Evolutionary conservation across 1,139 yeast species (phyloP).

Genomic region (Fermentozyma sake): DNA sequence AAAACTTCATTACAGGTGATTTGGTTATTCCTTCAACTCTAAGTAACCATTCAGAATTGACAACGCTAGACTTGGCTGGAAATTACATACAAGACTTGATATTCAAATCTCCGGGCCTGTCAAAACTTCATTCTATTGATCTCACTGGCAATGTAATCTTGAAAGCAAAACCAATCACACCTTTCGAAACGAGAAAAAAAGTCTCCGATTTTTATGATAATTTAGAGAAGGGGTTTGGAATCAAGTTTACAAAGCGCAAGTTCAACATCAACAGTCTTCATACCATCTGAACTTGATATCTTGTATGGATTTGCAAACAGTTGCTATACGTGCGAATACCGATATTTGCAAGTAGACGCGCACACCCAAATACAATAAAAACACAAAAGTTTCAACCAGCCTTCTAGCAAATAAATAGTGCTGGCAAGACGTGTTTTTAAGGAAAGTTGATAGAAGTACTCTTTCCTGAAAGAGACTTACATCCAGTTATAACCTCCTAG

Average conservation of each 20-base stretch:
- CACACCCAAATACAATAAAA: too few species aligned
- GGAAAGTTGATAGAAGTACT: too few species aligned
- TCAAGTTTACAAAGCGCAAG: constrained; percentile 16
- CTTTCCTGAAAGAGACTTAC: too few species aligned
- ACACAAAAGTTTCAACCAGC: too few species aligned
- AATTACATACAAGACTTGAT: constrained; percentile 14
- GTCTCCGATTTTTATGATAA: constrained; percentile 19
- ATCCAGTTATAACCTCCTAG: too few species aligned
- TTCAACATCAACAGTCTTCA: constrained; percentile 26
- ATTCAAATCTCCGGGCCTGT: constrained; percentile 1
- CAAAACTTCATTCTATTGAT: constrained; percentile 13
- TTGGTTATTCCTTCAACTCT: constrained; percentile 5
- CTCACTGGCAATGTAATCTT: constrained; percentile 17
- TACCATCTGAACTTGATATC: too few species aligned
- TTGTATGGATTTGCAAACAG: too few species aligned
- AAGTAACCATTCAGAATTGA: constrained; percentile 8
- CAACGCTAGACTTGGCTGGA: constrained; percentile 17
- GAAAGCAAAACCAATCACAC: constrained; percentile 5
- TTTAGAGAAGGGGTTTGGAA: constrained; percentile 21
- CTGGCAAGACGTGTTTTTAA: too few species aligned
- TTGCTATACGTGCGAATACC: too few species aligned
- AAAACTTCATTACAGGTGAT: constrained; percentile 5
- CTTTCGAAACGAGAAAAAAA: constrained; percentile 8
- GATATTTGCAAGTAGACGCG: too few species aligned
- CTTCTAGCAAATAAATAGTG: too few species aligned